Conservation (phyloP, 139 green algal species). For the Micractinium sp. region DNA sequence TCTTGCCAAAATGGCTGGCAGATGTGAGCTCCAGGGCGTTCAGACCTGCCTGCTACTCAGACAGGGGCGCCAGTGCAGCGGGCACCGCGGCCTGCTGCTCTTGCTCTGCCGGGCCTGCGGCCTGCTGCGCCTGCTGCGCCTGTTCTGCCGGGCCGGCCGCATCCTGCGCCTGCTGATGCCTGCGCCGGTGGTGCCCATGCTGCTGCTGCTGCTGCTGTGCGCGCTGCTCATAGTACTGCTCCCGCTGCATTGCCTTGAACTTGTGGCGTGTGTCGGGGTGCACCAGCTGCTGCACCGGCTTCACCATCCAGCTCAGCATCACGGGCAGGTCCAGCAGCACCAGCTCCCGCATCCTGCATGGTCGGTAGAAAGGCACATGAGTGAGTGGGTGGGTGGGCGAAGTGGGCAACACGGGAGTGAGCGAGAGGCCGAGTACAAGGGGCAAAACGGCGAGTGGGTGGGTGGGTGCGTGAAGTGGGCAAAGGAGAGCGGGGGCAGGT, state of each 20-base stretch:
- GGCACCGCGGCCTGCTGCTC: no score
- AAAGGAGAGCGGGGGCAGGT: no score
- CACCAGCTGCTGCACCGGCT: constrained; percentile 39
- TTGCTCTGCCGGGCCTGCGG: no score
- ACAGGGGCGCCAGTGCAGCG: neutral
- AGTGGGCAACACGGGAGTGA: no score
- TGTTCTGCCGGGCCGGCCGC: neutral
- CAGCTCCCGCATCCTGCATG: constrained; percentile 50
- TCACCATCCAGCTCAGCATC: constrained; percentile 52
- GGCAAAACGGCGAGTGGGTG: neutral
- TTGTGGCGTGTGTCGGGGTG: constrained; percentile 50
- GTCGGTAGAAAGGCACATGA: neutral
- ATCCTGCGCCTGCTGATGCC: neutral
- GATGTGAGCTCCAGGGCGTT: no score
- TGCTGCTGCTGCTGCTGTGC: constrained; percentile 5
- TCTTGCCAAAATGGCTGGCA: no score
- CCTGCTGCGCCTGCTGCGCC: neutral
- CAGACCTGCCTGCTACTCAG: neutral
- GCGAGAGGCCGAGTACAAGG: no score
- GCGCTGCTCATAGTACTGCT: neutral
- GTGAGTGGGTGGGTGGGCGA: neutral
- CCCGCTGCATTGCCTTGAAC: constrained; percentile 9
- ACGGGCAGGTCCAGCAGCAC: constrained; percentile 51
- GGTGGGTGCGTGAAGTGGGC: neutral
- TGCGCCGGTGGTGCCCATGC: neutral